Conservation (phyloP, 164 flowering plant species). For the Echeveria elegans region DNA sequence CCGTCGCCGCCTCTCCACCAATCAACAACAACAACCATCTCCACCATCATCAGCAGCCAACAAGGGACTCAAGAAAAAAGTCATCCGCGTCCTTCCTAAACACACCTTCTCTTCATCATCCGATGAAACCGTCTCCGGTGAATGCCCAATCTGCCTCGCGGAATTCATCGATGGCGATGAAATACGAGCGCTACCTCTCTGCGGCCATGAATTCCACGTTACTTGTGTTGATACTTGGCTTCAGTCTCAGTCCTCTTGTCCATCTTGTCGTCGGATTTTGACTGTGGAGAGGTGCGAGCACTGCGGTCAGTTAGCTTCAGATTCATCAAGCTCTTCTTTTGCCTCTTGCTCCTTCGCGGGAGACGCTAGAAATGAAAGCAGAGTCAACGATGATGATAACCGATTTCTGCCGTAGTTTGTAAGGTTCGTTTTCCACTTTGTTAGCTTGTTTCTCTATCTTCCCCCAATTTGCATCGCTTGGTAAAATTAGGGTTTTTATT, state of each 20-base stretch:
- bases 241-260: constrained; percentile 65
- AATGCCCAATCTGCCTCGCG: constrained; percentile 79
- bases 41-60: constrained; percentile 24
- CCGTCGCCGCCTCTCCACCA: constrained; percentile 29
- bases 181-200: constrained; percentile 70
- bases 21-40: background rate
- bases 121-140: constrained; percentile 20
- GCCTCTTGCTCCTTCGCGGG: constrained; percentile 6
- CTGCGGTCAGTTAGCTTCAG: constrained; percentile 31
- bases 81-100: constrained; percentile 61
- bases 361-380: constrained; percentile 24
- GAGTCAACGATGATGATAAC: constrained; percentile 15
- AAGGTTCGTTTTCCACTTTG: background rate
- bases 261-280: constrained; percentile 69
- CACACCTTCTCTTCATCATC: constrained; percentile 26
- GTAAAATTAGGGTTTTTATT: too few species aligned
- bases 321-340: background rate
- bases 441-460: too few species aligned
- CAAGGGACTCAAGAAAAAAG: constrained; percentile 81
- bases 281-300: constrained; percentile 53
- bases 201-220: constrained; percentile 81
- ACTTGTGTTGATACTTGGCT: constrained; percentile 41
- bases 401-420: constrained; percentile 8
- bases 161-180: constrained; percentile 75
- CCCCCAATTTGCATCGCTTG: too few species aligned